Base-by-base conservation (phyloP, 2,329 filamentous ascomycete genomes). In the Xylogone sp. region DNA sequence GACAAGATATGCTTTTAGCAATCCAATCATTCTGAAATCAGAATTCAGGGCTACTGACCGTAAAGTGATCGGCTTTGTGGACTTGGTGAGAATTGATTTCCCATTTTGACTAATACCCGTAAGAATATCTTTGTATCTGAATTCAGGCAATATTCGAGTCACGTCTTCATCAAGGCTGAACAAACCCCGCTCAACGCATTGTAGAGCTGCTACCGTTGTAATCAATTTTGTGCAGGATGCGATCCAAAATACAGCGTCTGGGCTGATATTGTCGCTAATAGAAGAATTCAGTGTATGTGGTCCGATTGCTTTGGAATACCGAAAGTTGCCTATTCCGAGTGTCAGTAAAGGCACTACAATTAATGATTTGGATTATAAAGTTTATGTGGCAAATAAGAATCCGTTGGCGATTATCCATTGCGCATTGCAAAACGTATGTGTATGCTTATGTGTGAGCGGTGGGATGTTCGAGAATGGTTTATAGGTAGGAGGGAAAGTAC, bases 211-310 rank as follows among this genome's bases (percentile, higher is more conserved):
- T 8, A 82, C 61, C 0, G 71, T 75, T 0, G 72, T 69, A 3
- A 82, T 62, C 63, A 82, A 70, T 65, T 83, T 83, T 16, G 80
- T 81, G 59, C 76, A 81, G 0, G 77, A 81, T 0, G 79, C 79
- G 4, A 83, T 69, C 77, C 76, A 82, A 61, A 84, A 87, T 1
- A 82, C 68, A 8, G 72, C 81, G 39, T 88, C 82, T 0, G 82
- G 66, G 0, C 75, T 75, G 77, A 88, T 82, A 2, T 76, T 69
- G 45, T 81, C 74, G 3, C 39, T 42, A 18, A 13, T 43, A 20
- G 27, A 29, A 3, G 42, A 27, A 12, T 19, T 12, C 19, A 54
- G 45, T 4, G 65, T 62, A 2, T 58, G 59, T 4, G 43, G 51
- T 3, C 68, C 68, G 27, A 70, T 65, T 2, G 56, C 29, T 46